These are phyloP conservation scores for Knufia fluminis DNA, from an alignment of 2,329 filamentous ascomycete genomes.

Conservation along the genomic window DNA sequence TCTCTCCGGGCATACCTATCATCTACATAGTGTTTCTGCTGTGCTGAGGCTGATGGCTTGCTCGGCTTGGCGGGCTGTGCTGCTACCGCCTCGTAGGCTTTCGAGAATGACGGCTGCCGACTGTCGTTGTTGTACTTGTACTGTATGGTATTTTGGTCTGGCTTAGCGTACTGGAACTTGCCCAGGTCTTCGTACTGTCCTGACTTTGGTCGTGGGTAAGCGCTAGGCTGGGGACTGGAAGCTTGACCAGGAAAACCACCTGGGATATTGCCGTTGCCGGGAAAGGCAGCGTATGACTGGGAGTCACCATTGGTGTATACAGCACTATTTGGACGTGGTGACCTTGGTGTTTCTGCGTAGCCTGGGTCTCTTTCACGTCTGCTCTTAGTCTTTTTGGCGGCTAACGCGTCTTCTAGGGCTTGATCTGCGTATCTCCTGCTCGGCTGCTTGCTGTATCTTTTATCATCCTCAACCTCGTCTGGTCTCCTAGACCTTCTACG, in stretches of 20 bases:
- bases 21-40: constrained; percentile 10
- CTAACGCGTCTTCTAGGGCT: neutral
- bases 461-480: neutral
- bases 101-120: constrained; percentile 12
- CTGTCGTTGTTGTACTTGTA: constrained; percentile 27
- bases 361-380: neutral
- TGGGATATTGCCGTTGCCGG: constrained; percentile 3
- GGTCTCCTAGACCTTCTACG: constrained; percentile 1
- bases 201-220: constrained; percentile 7
- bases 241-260: constrained; percentile 25
- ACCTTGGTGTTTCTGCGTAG: constrained; percentile 4
- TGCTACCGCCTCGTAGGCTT: constrained; percentile 13
- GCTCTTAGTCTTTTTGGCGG: neutral
- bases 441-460: neutral
- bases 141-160: constrained; percentile 27
- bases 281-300: constrained; percentile 2
- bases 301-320: neutral
- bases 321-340: neutral
- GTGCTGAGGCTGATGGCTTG: constrained; percentile 3
- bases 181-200: constrained; percentile 26
- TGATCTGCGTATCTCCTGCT: constrained; percentile 2
- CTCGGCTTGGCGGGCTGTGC: constrained; percentile 12
- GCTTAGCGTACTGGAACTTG: constrained; percentile 27
- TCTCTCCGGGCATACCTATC: constrained; percentile 14
- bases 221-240: constrained; percentile 24